Conservation (phyloP, 371 early-diverging fungal genomes). For the Nematocida sp. region DNA sequence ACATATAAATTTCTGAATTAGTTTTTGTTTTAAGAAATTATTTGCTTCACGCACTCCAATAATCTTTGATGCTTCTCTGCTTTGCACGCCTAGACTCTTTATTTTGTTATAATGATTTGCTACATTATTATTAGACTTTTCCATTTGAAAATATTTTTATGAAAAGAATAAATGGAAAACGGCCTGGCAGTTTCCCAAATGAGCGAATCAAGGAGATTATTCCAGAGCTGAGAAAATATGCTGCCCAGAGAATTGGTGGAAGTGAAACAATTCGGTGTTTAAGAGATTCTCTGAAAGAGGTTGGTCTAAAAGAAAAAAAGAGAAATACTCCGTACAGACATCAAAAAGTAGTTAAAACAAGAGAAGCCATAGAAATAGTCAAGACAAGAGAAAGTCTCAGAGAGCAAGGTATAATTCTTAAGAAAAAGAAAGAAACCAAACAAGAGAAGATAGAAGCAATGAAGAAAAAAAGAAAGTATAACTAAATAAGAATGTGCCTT, state of each 20-base stretch:
- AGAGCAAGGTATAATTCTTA: conserved; percentile 51
- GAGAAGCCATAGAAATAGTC: conserved; percentile 11
- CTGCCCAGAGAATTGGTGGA: conserved; percentile 43
- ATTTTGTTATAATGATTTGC: conserved; percentile 86
- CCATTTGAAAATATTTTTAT: conserved; percentile 58
- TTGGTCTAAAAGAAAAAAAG: conserved; percentile 41
- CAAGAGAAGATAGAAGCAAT: conserved; percentile 27
- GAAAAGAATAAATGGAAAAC: conserved; percentile 3
- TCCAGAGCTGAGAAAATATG: conserved; percentile 44
- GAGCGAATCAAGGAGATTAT: conserved; percentile 46
- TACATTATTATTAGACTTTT: conserved; percentile 66
- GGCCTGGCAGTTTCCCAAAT: not conserved
- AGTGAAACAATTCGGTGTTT: conserved; percentile 48
- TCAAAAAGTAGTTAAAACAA: conserved; percentile 42
- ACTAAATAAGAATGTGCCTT: not conserved
- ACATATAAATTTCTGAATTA: conserved; percentile 62
- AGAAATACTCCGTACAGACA: conserved; percentile 48
- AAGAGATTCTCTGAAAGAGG: conserved; percentile 40
- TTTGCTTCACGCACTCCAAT: conserved; percentile 67
- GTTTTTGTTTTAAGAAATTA: conserved; percentile 68
- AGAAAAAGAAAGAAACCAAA: conserved; percentile 23
- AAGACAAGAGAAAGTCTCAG: conserved; percentile 44
- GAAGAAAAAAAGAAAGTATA: conserved; percentile 20
- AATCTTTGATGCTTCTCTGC: conserved; percentile 60
- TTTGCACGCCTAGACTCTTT: conserved; percentile 75